Conservation (phyloP, 306 rosid genomes). For the Oxytropis ochrocephala region DNA sequence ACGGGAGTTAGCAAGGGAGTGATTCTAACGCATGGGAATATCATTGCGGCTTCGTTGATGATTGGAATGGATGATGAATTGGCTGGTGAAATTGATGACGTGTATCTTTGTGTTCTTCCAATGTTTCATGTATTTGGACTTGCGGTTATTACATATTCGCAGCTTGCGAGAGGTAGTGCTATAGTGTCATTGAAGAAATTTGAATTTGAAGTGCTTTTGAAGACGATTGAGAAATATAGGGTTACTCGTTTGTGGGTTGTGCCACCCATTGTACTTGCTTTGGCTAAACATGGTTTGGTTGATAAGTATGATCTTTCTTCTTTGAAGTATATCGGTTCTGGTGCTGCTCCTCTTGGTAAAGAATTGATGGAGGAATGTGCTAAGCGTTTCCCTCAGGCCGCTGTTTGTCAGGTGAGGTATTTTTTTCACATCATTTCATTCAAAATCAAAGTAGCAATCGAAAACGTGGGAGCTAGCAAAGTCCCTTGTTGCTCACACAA, state of each 20-base stretch:
- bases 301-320: conserved; percentile 65
- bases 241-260: conserved; percentile 75
- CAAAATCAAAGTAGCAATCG: too few species aligned
- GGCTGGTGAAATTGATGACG: conserved; percentile 22
- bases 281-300: conserved; percentile 56
- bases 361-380: conserved; percentile 77
- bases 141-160: conserved; percentile 39
- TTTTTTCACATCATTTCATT: too few species aligned
- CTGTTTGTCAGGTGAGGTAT: conserved; percentile 67
- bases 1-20: conserved; percentile 88
- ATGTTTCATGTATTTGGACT: conserved; percentile 88
- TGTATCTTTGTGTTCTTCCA: conserved; percentile 66
- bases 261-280: conserved; percentile 78
- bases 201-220: conserved; percentile 52
- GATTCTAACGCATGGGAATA: conserved; percentile 57
- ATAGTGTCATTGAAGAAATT: conserved; percentile 53
- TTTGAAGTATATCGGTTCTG: conserved; percentile 58
- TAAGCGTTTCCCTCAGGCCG: conserved; percentile 43
- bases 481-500: too few species aligned
- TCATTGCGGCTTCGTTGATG: conserved; percentile 61
- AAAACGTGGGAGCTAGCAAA: too few species aligned
- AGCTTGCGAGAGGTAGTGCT: conserved; percentile 60
- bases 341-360: conserved; percentile 94
- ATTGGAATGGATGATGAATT: conserved; percentile 48
- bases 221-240: conserved; percentile 54